Percentiles rank a stretch among this genome's conserved stretches.
These are phyloP conservation scores for Puccinia novopanici DNA, from an alignment of 1,284 basidiomycete genomes.

Conservation along the genomic window DNA sequence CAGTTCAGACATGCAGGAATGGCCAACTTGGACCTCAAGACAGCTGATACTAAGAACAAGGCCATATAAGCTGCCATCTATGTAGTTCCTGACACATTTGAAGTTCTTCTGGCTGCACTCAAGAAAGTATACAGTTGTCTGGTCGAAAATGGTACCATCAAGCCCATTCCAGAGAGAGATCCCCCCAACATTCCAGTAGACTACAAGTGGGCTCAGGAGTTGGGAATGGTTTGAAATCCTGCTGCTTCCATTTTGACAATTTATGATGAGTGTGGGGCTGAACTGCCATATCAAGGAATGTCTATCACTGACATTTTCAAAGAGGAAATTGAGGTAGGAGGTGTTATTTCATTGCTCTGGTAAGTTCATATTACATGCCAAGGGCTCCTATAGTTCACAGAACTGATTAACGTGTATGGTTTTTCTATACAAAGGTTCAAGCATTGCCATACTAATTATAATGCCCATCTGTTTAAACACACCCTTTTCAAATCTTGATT, in stretches of 20 bases:
- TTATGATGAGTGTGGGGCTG: conserved; percentile 98
- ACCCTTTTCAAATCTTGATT: too few relatives aligned
- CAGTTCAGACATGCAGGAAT: conserved; percentile 99
- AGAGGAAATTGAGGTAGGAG: conserved; percentile 93
- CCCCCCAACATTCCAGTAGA: conserved; percentile 97
- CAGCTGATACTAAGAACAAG: conserved; percentile 93
- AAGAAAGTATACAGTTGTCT: too few relatives aligned
- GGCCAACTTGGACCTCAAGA: conserved; percentile 97
- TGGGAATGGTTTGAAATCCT: conserved; percentile 96
- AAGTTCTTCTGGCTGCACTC: conserved; percentile 84
- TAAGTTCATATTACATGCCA: conserved; percentile 79
- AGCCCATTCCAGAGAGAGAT: too few relatives aligned
- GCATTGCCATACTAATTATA: too few relatives aligned
- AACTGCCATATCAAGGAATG: conserved; percentile 98
- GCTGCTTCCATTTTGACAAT: conserved; percentile 99
- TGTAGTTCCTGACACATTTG: conserved; percentile 96
- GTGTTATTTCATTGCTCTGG: conserved; percentile 94
- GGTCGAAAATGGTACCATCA: too few relatives aligned
- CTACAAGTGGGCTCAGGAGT: conserved; percentile 98
- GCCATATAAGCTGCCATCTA: conserved; percentile 95
- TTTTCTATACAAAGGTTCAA: conserved; percentile 53
- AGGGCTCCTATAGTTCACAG: background rate
- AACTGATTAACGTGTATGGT: background rate
- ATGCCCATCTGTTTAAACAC: too few relatives aligned
- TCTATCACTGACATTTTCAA: conserved; percentile 98